Evolutionary conservation across 257 asterid genomes (phyloP).

Genomic region (Gardenia jasminoides): DNA sequence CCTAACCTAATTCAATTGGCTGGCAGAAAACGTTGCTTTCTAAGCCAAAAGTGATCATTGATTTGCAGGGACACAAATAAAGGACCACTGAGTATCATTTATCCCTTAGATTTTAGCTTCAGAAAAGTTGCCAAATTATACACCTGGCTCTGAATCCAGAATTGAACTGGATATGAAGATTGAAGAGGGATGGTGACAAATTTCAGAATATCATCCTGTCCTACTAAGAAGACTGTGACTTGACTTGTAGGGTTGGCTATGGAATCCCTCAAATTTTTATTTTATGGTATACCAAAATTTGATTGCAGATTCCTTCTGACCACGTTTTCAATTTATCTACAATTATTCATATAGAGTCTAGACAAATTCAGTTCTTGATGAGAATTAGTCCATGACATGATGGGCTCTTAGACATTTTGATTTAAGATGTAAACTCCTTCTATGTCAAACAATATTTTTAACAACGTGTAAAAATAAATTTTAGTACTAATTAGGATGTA

Average conservation of each 20-base stretch:
- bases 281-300: too few relatives aligned
- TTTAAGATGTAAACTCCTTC: too few relatives aligned
- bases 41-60: neutral
- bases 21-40: neutral
- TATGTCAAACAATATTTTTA: too few relatives aligned
- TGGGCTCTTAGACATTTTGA: too few relatives aligned
- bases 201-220: neutral
- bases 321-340: too few relatives aligned
- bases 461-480: too few relatives aligned
- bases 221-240: neutral
- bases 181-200: neutral
- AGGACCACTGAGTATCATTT: neutral
- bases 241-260: conserved; percentile 4
- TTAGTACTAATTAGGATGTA: too few relatives aligned
- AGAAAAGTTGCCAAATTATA: neutral
- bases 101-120: neutral
- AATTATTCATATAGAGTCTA: too few relatives aligned
- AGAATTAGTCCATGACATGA: neutral
- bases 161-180: neutral
- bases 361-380: neutral
- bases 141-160: neutral
- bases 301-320: neutral
- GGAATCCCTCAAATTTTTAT: neutral
- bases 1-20: neutral
- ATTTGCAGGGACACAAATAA: neutral